Base-by-base conservation (phyloP, 2,329 filamentous ascomycete species). In the Ophioceras dolichostomum region DNA sequence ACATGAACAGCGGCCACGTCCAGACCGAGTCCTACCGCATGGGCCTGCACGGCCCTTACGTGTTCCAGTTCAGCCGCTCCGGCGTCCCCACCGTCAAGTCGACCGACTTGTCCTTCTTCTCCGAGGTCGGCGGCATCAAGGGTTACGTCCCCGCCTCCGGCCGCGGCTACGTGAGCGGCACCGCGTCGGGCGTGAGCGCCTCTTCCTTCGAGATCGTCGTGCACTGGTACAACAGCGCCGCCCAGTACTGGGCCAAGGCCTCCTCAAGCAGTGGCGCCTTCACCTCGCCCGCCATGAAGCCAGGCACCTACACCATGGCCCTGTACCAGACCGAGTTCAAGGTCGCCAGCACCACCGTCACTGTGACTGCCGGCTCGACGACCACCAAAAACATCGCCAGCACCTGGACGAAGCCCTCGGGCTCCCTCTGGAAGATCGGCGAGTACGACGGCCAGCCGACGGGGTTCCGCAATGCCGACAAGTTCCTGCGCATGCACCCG, bases 401-500 rank as follows among this genome's bases (percentile, higher is more conserved):
- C 42, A 52, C 48, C 16, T 38, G 55, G 41, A 62, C 64, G 4
- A 53, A 60, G 10, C 62, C 67, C 5, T 64, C 64, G 32, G 69
- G 57, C 1, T 70, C 70, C 1, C 59, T 82, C 37, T 82, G 70
- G 61, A 69, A 71, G 46, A 78, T 82, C 34, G 78, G 78, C 19
- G 65, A 74, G 17, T 79, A 72, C 59, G 78, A 83, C 46, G 76
- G 77, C 33, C 65, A 73, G 54, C 73, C 73, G 16, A 70, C 62
- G 6, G 76, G 74, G 13, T 79, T 83, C 62, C 67, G 68, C 45
- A 82, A 83, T 49, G 76, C 76, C 12, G 76, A 68, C 38, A 79
- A 79, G 48, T 71, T 79, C 50, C 64, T 75, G 12, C 67, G 74
- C 36, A 82, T 82, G 77, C 78, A 83, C 50, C 78, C 77, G 10